Evolutionary conservation across 1,284 basidiomycete species (phyloP).

Genomic region (Fomitopsis palustris): DNA sequence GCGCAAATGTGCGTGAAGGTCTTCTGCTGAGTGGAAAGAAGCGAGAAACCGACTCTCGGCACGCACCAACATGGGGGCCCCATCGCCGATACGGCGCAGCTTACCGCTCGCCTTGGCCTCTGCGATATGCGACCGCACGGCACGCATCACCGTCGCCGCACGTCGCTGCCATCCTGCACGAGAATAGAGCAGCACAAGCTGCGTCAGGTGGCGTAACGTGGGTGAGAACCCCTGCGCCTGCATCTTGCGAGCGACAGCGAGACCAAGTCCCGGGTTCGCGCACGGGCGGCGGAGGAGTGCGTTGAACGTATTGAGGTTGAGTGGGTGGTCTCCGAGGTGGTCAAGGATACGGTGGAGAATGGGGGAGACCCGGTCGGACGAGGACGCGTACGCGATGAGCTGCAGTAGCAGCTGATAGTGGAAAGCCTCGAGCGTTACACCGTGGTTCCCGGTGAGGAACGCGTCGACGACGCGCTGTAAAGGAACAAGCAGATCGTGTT

Average conservation of each 20-base stretch:
- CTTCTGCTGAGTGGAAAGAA: not conserved
- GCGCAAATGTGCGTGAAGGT: not conserved
- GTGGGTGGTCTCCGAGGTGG: slow-evolving; percentile 29
- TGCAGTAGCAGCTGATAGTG: slow-evolving; percentile 58
- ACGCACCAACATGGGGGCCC: not conserved
- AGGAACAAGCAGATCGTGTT: slow-evolving; percentile 41
- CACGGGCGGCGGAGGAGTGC: slow-evolving; percentile 46
- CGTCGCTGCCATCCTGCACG: slow-evolving; percentile 38
- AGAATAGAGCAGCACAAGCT: slow-evolving; percentile 47
- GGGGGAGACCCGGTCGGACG: slow-evolving; percentile 16
- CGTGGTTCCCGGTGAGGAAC: slow-evolving; percentile 39
- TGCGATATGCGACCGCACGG: slow-evolving; percentile 26
- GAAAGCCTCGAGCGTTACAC: slow-evolving; percentile 24
- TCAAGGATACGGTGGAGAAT: slow-evolving; percentile 45
- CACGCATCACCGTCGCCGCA: slow-evolving; percentile 35
- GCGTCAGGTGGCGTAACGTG: slow-evolving; percentile 39
- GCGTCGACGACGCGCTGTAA: slow-evolving; percentile 39
- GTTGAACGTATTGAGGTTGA: slow-evolving; percentile 42
- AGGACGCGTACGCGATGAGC: slow-evolving; percentile 31
- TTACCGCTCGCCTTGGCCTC: not conserved
- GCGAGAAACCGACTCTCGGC: slow-evolving; percentile 2
- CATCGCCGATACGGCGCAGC: not conserved
- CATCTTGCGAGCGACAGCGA: slow-evolving; percentile 43
- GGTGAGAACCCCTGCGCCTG: slow-evolving; percentile 37
- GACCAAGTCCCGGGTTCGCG: slow-evolving; percentile 45